Base-by-base conservation (phyloP, 2,329 filamentous ascomycete genomes). In the Dothideomycetes sp. region DNA sequence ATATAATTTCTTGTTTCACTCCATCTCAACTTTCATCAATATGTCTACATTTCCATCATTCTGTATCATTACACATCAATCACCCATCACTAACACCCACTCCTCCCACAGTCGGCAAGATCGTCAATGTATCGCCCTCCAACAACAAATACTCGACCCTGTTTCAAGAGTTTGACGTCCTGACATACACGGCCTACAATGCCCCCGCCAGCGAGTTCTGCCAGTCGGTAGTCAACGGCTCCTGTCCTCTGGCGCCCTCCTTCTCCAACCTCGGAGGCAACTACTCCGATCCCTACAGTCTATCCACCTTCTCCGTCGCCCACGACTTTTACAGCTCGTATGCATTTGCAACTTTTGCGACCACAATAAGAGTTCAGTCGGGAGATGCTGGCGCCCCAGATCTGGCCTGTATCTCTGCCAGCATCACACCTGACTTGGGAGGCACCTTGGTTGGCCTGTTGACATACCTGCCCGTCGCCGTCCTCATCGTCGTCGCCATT, bases 341-440 rank as follows among this genome's bases (percentile, higher is more conserved):
- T 58, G 75, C 84, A 4, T 94, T 98, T 56, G 73, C 84, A 2
- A 89, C 88, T 2, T 78, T 96, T 47, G 72, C 78, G 5, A 70
- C 84, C 7, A 85, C 77, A 0, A 70, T 95, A 36, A 63, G 75
- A 41, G 72, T 96, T 42, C 75, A 82, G 43, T 83, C 87, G 39
- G 88, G 87, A 47, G 81, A 94, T 56, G 45, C 55, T 0, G 63
- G 57, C 2, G 72, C 66, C 12, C 77, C 77, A 11, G 65, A 74
- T 38, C 73, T 96, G 32, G 85, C 79, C 37, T 98, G 91, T 55
- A 69, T 95, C 24, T 82, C 81, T 19, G 74, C 84, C n/a, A 76
- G 75, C 42, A 72, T 95, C 42, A 95, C 89, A 0, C 91, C 91
- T 0, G 81, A 84, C 50, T 68, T 98, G 4, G 87, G 88, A 4